Base-by-base conservation (phyloP, 306 rosid species). In the Cucumis melo region DNA sequence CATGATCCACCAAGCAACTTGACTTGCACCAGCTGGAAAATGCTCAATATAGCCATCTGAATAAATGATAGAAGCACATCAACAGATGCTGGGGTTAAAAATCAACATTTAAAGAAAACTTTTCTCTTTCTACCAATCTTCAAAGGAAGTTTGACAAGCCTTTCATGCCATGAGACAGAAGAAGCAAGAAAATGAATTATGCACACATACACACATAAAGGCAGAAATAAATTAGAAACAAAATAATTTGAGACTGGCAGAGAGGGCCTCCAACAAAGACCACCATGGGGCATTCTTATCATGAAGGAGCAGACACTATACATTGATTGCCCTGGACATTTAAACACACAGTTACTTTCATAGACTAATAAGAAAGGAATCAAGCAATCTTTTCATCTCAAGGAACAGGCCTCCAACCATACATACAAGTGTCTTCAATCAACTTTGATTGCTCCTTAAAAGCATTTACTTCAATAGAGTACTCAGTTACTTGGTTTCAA, bases 1-100 rank as follows among this genome's bases (percentile, higher is more conserved):
- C 97, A 93, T 91, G 58, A 93, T 88, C 98, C 98, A 93, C 98
- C 98, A 93, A 80, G 88, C 91, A 88, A 93, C 80, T 85, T 89
- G 88, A 82, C 87, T 93, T 48, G 89, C 97, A 66, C 91, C 91
- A 83, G 90, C 85, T 0, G 98, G 97, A 86, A 88, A 91, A 82
- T 70, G 87, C 53, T 83, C 90, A 80, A 93, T 86, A 71, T 86
- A 93, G 79, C 92, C 87, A 74, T 89, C 98, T 93, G 90, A 85
- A 70, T 70, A 2, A 21, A 54, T 54, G 24, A 75, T 78, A 50
- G 75, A 76, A 65, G 66, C 20, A 13, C 66, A 15, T 21, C 16
- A 73, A 29, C 61, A 32, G 21, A 54, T 34, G 24, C 2, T 34
- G 29, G 36, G 36, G 36, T 32, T 32, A 29, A 5, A 24, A 29